Conservation (phyloP, 805 yeast genomes). For the Barnettozyma botsteinii region DNA sequence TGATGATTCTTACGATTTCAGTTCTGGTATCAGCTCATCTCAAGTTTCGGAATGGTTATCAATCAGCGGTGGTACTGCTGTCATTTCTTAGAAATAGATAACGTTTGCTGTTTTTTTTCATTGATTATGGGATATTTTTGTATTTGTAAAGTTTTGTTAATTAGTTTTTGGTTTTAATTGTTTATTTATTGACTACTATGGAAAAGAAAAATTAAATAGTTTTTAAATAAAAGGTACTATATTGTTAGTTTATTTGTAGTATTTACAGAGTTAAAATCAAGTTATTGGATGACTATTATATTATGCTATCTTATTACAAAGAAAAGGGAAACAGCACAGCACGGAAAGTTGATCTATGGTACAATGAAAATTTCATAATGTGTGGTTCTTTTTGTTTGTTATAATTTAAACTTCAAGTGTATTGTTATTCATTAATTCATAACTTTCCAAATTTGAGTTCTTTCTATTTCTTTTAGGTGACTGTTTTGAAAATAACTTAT, state of each 20-base stretch:
- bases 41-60: conserved; percentile 59
- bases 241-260: too few species aligned
- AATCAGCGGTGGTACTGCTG: conserved; percentile 44
- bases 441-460: conserved; percentile 21
- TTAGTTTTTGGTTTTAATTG: background rate
- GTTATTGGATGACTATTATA: too few species aligned
- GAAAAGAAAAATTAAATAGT: too few species aligned
- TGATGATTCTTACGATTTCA: conserved; percentile 47
- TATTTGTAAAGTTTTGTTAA: background rate
- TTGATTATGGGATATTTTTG: background rate
- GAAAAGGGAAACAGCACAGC: too few species aligned
- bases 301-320: too few species aligned
- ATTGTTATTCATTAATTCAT: conserved; percentile 20
- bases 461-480: conserved; percentile 24
- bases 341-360: too few species aligned
- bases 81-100: background rate
- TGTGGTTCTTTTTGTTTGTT: background rate
- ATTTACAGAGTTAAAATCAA: too few species aligned
- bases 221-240: too few species aligned
- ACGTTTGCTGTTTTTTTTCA: background rate
- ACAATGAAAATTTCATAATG: too few species aligned
- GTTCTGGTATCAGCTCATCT: conserved; percentile 44
- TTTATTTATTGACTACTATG: too few species aligned
- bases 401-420: too few species aligned
- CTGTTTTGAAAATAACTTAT: conserved; percentile 14